Evolutionary conservation across 768 basidiomycete genomes (phyloP).

Genomic region (Cystobasidiopsis lactophilus): DNA sequence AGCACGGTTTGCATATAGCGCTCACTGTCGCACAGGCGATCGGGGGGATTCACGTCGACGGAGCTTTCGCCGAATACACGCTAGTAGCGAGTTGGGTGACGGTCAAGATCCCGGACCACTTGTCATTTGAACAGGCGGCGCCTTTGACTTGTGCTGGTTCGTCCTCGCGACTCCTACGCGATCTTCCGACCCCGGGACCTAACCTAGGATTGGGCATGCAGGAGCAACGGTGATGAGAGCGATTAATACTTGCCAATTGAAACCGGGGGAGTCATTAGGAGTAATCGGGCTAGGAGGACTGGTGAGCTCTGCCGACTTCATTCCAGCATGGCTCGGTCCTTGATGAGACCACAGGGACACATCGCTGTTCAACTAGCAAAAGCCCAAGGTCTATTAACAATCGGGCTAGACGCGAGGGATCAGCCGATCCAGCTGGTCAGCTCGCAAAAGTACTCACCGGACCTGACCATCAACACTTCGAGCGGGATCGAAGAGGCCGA

Average conservation of each 20-base stretch:
- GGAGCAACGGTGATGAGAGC: slow-evolving; percentile 4
- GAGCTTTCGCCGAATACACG: slow-evolving; percentile 10
- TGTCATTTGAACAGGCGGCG: slow-evolving; percentile 11
- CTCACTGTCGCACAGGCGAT: too few relatives aligned
- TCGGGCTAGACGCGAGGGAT: slow-evolving; percentile 11
- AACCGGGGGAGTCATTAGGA: slow-evolving; percentile 3
- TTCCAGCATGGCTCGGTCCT: not conserved
- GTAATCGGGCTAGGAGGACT: not conserved
- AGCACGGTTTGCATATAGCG: not conserved
- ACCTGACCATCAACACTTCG: slow-evolving; percentile 10
- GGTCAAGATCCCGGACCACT: slow-evolving; percentile 4
- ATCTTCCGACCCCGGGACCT: not conserved
- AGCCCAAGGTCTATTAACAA: slow-evolving; percentile 10
- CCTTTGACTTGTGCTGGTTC: slow-evolving; percentile 8
- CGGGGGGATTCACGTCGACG: slow-evolving; percentile 6
- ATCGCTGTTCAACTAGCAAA: slow-evolving; percentile 15
- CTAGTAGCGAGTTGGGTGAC: not conserved
- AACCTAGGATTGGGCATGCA: not conserved
- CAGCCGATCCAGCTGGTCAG: slow-evolving; percentile 14
- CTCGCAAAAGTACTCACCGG: slow-evolving; percentile 10
- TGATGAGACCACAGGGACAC: slow-evolving; percentile 7
- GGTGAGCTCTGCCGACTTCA: not conserved
- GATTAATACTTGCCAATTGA: slow-evolving; percentile 3
- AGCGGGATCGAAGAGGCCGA: not conserved
- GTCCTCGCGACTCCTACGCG: not conserved